Percentiles rank a stretch among this genome's conserved stretches.
phyloP scores from a whole-genome alignment of 225 moss, liverwort and hornwort genomes.

The Bryoerythrophyllum caledonicum region DNA sequence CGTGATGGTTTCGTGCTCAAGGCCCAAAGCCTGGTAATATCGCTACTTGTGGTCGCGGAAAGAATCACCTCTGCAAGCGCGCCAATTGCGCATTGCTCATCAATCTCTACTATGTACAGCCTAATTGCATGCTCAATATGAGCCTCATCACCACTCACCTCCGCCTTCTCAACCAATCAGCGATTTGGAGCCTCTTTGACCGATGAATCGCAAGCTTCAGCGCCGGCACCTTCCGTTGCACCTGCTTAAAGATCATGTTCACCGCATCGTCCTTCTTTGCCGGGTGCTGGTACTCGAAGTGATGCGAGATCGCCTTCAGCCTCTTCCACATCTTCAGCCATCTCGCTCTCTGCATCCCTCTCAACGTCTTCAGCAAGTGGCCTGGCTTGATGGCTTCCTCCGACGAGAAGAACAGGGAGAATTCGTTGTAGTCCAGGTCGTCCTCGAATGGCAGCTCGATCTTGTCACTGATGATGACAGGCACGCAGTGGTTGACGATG shows the following conservation, averaged over 20 bases:
- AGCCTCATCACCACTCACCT: conserved; percentile 4
- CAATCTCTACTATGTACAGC: conserved; percentile 15
- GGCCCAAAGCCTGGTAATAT: background rate
- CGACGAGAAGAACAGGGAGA: conserved; percentile 63
- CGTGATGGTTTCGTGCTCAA: background rate
- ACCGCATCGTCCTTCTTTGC: conserved; percentile 71
- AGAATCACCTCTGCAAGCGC: background rate
- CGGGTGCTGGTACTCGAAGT: conserved; percentile 78
- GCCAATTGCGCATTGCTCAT: background rate
- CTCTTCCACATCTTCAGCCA: conserved; percentile 68
- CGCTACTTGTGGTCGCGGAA: background rate
- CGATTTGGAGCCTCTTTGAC: conserved; percentile 56
- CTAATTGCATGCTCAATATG: background rate
- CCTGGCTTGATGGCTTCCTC: conserved; percentile 64
- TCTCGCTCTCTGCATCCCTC: conserved; percentile 32
- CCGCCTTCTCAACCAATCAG: conserved; percentile 62
- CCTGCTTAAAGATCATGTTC: conserved; percentile 79
- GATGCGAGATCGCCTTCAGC: conserved; percentile 55
- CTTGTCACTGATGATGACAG: conserved; percentile 81
- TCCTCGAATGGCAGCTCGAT: conserved; percentile 92
- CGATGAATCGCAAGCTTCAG: conserved; percentile 59
- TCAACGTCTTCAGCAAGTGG: conserved; percentile 49
- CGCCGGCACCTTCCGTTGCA: conserved; percentile 62
- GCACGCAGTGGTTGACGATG: conserved; percentile 84
- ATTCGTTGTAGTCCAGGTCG: conserved; percentile 72